phyloP scores from a whole-genome alignment of 805 yeast species.

The Cyberlindnera galapagoensis region DNA sequence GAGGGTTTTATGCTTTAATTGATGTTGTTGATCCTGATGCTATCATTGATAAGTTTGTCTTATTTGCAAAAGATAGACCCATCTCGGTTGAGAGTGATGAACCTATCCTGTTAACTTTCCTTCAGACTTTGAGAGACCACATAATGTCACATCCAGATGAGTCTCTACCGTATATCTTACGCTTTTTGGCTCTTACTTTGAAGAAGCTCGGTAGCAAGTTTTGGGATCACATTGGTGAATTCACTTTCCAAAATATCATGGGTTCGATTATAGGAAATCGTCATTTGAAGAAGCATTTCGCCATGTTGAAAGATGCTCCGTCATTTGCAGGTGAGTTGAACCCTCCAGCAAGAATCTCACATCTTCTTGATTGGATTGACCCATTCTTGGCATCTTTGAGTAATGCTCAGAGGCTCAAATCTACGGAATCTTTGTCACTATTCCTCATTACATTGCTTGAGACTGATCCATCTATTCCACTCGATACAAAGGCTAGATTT shows the following conservation, averaged over 20 bases:
- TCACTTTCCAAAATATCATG: slow-evolving; percentile 46
- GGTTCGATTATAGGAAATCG: slow-evolving; percentile 57
- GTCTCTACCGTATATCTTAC: slow-evolving; percentile 41
- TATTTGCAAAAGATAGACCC: slow-evolving; percentile 23
- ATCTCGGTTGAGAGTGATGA: slow-evolving; percentile 22
- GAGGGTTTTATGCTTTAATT: slow-evolving; percentile 30
- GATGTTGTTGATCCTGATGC: slow-evolving; percentile 29
- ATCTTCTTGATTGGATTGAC: slow-evolving; percentile 51
- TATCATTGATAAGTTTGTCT: slow-evolving; percentile 24
- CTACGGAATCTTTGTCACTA: slow-evolving; percentile 45
- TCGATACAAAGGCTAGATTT: slow-evolving; percentile 31
- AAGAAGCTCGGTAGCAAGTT: slow-evolving; percentile 35
- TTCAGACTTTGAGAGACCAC: slow-evolving; percentile 40
- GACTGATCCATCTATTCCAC: slow-evolving; percentile 26
- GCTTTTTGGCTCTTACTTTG: slow-evolving; percentile 42
- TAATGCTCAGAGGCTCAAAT: slow-evolving; percentile 44
- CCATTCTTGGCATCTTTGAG: slow-evolving; percentile 38
- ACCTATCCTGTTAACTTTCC: slow-evolving; percentile 26
- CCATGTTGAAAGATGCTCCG: slow-evolving; percentile 21
- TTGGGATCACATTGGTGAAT: slow-evolving; percentile 53
- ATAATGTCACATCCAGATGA: slow-evolving; percentile 41
- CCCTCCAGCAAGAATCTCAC: slow-evolving; percentile 31
- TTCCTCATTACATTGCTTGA: slow-evolving; percentile 37
- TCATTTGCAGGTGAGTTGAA: slow-evolving; percentile 25
- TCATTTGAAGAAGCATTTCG: slow-evolving; percentile 33